Percentiles rank a stretch among this genome's conserved stretches.
Conservation (phyloP, 192 early-diverging fungal species). For the Linnemannia zychae region DNA sequence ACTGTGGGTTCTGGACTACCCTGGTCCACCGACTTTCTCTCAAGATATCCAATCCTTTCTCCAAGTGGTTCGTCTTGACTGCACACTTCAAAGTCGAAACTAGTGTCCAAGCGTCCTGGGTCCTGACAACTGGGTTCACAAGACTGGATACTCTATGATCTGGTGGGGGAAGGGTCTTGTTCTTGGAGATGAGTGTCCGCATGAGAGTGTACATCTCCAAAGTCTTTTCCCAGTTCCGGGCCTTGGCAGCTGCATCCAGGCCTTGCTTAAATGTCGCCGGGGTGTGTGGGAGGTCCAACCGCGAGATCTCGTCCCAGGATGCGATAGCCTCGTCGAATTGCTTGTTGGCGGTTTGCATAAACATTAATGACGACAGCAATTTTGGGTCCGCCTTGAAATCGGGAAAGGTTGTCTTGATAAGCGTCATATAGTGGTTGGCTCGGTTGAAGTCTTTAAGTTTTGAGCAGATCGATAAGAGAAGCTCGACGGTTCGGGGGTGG, state of each 20-base stretch:
- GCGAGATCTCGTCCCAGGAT: constrained; percentile 40
- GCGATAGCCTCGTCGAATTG: constrained; percentile 36
- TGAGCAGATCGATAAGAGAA: constrained; percentile 33
- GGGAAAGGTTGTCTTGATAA: constrained; percentile 22
- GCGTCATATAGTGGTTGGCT: constrained; percentile 25
- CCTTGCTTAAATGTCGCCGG: constrained; percentile 42
- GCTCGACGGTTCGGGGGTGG: constrained; percentile 37
- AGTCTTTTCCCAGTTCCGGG: constrained; percentile 43
- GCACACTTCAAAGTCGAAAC: constrained; percentile 32
- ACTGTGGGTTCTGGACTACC: constrained; percentile 19
- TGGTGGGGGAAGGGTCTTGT: constrained; percentile 3
- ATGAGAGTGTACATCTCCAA: constrained; percentile 32
- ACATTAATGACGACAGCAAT: constrained; percentile 24
- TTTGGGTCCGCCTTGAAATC: constrained; percentile 37
- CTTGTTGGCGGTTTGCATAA: constrained; percentile 31
- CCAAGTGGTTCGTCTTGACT: constrained; percentile 34
- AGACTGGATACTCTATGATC: no score
- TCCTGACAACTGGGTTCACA: constrained; percentile 16
- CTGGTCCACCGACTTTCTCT: constrained; percentile 22
- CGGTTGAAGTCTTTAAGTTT: constrained; percentile 34
- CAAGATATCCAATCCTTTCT: constrained; percentile 34
- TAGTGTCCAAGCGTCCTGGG: constrained; percentile 42
- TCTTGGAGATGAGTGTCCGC: constrained; percentile 13
- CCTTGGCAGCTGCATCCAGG: constrained; percentile 25
- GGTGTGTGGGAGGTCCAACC: constrained; percentile 13